phyloP scores from a whole-genome alignment of 2,329 filamentous ascomycete genomes.

The Penicillium sp. region DNA sequence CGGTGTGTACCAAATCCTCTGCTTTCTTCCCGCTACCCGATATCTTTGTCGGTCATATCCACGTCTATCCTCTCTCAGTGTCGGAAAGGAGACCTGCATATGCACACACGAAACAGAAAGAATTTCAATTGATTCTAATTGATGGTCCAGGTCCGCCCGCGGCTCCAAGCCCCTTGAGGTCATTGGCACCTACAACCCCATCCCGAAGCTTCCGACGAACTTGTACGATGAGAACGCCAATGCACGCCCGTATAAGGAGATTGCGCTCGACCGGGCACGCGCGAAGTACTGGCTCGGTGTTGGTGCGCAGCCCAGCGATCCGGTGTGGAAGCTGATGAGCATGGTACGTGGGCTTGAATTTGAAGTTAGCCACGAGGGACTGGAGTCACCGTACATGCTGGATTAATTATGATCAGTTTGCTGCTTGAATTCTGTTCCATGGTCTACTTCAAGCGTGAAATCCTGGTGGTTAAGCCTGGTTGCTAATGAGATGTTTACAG shows the following conservation, averaged over 20 bases:
- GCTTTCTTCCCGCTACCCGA: background rate
- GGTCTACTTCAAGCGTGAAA: background rate
- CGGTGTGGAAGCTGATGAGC: conserved; percentile 79
- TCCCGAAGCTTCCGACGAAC: conserved; percentile 54
- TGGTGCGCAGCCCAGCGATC: conserved; percentile 89
- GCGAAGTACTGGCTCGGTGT: conserved; percentile 97
- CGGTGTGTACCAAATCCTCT: conserved; percentile 57
- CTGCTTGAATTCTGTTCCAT: background rate
- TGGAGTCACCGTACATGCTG: background rate
- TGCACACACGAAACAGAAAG: background rate
- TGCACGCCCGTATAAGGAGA: conserved; percentile 82
- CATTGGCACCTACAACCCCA: conserved; percentile 67
- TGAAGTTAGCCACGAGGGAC: background rate
- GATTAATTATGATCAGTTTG: too few species aligned
- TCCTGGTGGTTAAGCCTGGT: background rate
- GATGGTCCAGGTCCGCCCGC: conserved; percentile 68
- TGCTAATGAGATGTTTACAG: conserved; percentile 20
- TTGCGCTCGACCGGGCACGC: conserved; percentile 77
- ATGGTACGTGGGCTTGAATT: conserved; percentile 60
- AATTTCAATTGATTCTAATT: background rate
- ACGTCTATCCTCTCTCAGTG: background rate
- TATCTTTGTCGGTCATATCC: background rate
- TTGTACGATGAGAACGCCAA: conserved; percentile 49
- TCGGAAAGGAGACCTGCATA: background rate
- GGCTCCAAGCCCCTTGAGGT: conserved; percentile 92